Evolutionary conservation across 2,329 filamentous ascomycete species (phyloP).

Genomic region (Cladobotryum protrusum): DNA sequence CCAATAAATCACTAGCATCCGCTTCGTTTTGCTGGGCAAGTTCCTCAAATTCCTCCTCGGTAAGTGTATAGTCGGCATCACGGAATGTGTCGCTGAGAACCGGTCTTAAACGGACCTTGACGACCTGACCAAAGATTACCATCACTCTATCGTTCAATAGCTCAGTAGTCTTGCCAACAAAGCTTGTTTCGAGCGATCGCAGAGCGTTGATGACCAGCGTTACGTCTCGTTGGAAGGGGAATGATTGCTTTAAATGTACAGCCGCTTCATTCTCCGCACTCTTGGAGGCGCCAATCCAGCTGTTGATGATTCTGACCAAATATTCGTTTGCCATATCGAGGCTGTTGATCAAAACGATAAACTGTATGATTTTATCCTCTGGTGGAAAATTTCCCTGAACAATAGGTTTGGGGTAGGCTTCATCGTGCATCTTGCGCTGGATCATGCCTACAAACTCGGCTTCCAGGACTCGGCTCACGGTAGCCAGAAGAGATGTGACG

Average conservation of each 20-base stretch:
- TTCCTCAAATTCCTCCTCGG: slow-evolving; percentile 54
- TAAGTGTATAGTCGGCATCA: slow-evolving; percentile 77
- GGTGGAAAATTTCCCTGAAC: slow-evolving; percentile 78
- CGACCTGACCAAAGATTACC: slow-evolving; percentile 80
- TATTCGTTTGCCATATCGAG: slow-evolving; percentile 91
- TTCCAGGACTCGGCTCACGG: slow-evolving; percentile 71
- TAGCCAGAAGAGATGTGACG: slow-evolving; percentile 70
- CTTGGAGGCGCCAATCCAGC: slow-evolving; percentile 48
- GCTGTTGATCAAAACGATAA: slow-evolving; percentile 92
- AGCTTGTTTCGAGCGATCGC: slow-evolving; percentile 61
- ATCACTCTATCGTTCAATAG: slow-evolving; percentile 77
- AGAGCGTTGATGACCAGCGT: slow-evolving; percentile 63
- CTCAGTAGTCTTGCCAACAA: slow-evolving; percentile 72
- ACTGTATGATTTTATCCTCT: slow-evolving; percentile 81
- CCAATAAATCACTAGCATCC: slow-evolving; percentile 48
- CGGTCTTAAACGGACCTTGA: slow-evolving; percentile 77
- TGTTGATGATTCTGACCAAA: slow-evolving; percentile 73
- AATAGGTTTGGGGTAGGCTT: slow-evolving; percentile 77
- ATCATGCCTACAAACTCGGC: slow-evolving; percentile 95
- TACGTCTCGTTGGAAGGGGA: slow-evolving; percentile 75
- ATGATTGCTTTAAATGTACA: slow-evolving; percentile 54
- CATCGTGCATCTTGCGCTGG: slow-evolving; percentile 94
- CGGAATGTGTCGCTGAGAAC: slow-evolving; percentile 85
- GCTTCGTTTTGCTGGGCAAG: slow-evolving; percentile 48
- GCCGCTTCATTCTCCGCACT: slow-evolving; percentile 32